phyloP scores from a whole-genome alignment of 495 filamentous ascomycete species.

The Aspergillus indologenus region DNA sequence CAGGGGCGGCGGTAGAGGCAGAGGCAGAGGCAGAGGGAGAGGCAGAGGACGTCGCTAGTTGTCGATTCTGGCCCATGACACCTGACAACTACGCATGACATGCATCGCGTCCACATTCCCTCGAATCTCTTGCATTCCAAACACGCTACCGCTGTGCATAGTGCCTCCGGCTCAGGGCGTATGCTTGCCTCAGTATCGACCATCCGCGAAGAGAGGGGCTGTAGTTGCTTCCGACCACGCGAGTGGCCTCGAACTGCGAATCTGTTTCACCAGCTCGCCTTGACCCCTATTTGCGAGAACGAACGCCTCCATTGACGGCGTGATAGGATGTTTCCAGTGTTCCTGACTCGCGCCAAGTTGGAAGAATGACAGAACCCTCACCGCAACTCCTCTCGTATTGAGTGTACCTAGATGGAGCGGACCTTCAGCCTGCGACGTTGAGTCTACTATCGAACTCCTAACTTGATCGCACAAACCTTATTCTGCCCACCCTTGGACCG shows the following conservation, averaged over 20 bases:
- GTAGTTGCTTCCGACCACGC: constrained; percentile 1
- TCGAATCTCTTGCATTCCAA: not conserved
- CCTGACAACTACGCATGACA: not conserved
- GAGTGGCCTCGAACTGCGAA: not conserved
- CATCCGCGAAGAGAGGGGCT: constrained; percentile 5
- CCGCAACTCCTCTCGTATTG: not conserved
- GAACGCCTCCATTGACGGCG: not conserved
- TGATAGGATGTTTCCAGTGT: constrained; percentile 3
- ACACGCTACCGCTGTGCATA: not conserved
- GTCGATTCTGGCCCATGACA: not conserved
- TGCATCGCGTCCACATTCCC: too few relatives aligned
- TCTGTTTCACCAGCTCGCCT: constrained; percentile 5
- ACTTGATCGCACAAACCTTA: constrained; percentile 16
- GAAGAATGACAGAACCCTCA: not conserved
- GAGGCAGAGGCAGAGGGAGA: constrained; percentile 24
- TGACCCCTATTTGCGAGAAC: not conserved
- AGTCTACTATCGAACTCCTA: constrained; percentile 12
- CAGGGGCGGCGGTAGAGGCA: constrained; percentile 18
- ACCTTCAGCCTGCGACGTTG: constrained; percentile 7
- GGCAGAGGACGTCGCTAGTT: constrained; percentile 25
- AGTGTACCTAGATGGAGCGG: not conserved
- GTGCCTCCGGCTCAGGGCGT: not conserved
- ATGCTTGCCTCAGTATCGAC: not conserved
- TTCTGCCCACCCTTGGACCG: constrained; percentile 3
- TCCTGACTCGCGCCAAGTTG: not conserved